These are phyloP conservation scores for Populus hybrid DNA, from an alignment of 441 rosid species.

Conservation along the genomic window DNA sequence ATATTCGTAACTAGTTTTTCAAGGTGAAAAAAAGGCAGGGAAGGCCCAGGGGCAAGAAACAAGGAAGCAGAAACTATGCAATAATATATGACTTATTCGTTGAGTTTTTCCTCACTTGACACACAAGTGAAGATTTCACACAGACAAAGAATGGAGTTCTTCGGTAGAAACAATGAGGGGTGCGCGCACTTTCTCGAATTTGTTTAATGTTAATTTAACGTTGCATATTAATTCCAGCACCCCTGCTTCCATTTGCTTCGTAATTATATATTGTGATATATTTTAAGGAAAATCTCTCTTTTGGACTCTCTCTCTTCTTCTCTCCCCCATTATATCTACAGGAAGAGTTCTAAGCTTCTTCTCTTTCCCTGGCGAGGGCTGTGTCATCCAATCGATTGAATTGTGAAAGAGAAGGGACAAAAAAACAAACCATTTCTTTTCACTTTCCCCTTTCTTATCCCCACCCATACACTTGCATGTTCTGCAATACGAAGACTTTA, in stretches of 20 bases:
- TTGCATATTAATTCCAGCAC: background rate
- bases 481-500: conserved; percentile 28
- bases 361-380: conserved; percentile 24
- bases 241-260: background rate
- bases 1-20: conserved; percentile 18
- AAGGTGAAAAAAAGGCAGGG: conserved; percentile 20
- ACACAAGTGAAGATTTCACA: conserved; percentile 7
- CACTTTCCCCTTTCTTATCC: conserved; percentile 26
- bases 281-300: conserved; percentile 15
- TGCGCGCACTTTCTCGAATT: conserved; percentile 12
- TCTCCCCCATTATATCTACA: conserved; percentile 10
- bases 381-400: conserved; percentile 26
- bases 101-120: too few relatives aligned
- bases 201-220: background rate
- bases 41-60: conserved; percentile 27
- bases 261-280: background rate
- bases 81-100: background rate
- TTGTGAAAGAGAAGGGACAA: conserved; percentile 29
- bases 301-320: conserved; percentile 15
- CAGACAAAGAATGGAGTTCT: conserved; percentile 22
- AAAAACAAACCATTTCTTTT: conserved; percentile 39
- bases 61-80: conserved; percentile 30
- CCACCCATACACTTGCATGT: conserved; percentile 58
- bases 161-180: conserved; percentile 15
- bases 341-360: conserved; percentile 3